A percentile compares a stretch with the other conserved stretches of the same genome.
These are phyloP conservation scores for Colletotrichum sp. DNA, from an alignment of 2,329 filamentous ascomycete species.

Conservation along the genomic window DNA sequence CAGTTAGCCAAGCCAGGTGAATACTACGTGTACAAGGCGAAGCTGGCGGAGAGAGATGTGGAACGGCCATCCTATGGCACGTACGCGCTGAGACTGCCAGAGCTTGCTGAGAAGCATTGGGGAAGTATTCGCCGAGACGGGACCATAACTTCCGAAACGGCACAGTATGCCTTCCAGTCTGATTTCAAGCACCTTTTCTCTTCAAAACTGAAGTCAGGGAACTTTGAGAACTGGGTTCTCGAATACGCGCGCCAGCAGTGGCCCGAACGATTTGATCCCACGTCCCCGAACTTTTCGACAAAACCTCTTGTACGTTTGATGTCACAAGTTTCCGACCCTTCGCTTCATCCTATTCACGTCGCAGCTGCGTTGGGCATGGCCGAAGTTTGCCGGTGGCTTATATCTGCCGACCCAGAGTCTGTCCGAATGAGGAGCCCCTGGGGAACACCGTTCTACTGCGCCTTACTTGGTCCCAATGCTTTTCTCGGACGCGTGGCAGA, in stretches of 20 bases:
- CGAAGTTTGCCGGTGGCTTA: slow-evolving; percentile 28
- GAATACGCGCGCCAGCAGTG: slow-evolving; percentile 36
- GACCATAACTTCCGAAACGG: accelerated
- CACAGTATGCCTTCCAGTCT: slow-evolving; percentile 13
- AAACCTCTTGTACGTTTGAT: slow-evolving; percentile 32
- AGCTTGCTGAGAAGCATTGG: slow-evolving; percentile 32
- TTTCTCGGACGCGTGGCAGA: slow-evolving; percentile 23
- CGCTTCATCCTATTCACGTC: slow-evolving; percentile 36
- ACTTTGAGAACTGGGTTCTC: slow-evolving; percentile 41
- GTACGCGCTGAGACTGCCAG: slow-evolving; percentile 25
- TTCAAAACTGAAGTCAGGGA: slow-evolving; percentile 25
- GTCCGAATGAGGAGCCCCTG: slow-evolving; percentile 26
- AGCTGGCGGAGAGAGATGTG: neutral
- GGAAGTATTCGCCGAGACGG: neutral
- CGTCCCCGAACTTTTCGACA: slow-evolving; percentile 22
- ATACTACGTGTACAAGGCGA: neutral
- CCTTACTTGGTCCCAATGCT: slow-evolving; percentile 35
- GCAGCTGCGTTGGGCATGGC: slow-evolving; percentile 37
- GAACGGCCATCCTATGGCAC: neutral
- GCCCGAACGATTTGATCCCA: slow-evolving; percentile 27
- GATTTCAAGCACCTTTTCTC: slow-evolving; percentile 34
- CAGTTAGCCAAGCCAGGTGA: neutral
- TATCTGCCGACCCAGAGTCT: neutral
- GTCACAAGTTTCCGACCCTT: slow-evolving; percentile 30
- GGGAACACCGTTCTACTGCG: slow-evolving; percentile 38